Base-by-base conservation (phyloP, 164 flowering plant genomes). In the Macadamia tetraphylla region DNA sequence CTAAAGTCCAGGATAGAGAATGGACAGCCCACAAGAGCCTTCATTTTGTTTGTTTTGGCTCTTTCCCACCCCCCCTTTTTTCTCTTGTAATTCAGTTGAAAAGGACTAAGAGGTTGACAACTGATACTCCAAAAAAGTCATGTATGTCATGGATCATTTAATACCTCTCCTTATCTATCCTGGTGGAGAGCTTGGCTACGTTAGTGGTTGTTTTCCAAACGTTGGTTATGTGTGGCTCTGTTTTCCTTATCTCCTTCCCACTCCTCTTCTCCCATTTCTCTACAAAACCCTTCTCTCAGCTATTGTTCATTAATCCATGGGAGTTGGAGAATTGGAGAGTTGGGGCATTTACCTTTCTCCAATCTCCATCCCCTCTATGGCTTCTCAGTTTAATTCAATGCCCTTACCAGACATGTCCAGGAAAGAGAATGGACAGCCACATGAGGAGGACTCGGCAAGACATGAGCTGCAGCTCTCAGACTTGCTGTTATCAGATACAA, bases 161-260 rank as follows among this genome's bases (percentile, higher is more conserved):
- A 2, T 35, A 35, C 40, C 40, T 35, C 40, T 5, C 40, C 40
- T 35, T 35, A 35, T 35, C 62, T 57, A 40, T 17, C 10, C 61
- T 23, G 70, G 75, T 66, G 58, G 49, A 74, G 64, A 69, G 77
- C 70, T 61, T 55, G 72, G 81, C 75, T 75, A 77, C 81, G 75
- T 69, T 77, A 61, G 65, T 59, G 71, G 59, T 9, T 35, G 57
- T 69, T 74, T 79, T 79, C 74, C 74, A 70, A 71, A 73, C 83
- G 75, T 80, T 78, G 79, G 82, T 82, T 80, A 48, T 88, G 88
- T 87, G 96, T 88, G 94, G 92, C 82, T 88, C 87, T 88, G 85
- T 87, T 35, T 88, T 65, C 94, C 94, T 90, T 87, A 90, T 90
- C 94, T 74, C 83, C 58, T 67, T 60, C 3, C 32, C 58, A 63